Base-by-base conservation (phyloP, 306 rosid species). In the Cicer bijugum region DNA sequence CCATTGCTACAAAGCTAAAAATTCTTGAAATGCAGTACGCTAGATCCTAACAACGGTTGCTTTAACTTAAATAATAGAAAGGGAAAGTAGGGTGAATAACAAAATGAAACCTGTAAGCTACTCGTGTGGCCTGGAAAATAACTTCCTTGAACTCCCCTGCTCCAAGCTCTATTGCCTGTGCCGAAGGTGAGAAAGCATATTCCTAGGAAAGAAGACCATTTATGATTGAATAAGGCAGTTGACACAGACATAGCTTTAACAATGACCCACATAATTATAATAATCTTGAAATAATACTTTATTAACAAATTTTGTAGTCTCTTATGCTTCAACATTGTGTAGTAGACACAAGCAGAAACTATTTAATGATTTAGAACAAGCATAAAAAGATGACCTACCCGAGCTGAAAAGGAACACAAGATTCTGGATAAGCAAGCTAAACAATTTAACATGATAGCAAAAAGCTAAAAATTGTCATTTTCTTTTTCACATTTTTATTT, bases 81-180 rank as follows among this genome's bases (percentile, higher is more conserved):
- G 17, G 37, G 50, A 0, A 60, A 53, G 55, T 52, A 55, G 61
- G n/a, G 3, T 58, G 69, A 81, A 58, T 50, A 28, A 84, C 47
- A 73, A 66, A 78, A 80, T 33, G 61, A 79, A 74, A 86, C 99
- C 99, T 91, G 99, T 91, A 91, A 78, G 99, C 99, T 82, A 94
- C 99, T 5, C 96, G 97, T 0, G 90, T 87, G 78, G 99, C 99
- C 78, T 86, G 91, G 77, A 94, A 94, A 83, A 69, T 78, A 42
- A 90, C 93, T 90, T 91, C 96, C 78, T 33, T 86, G 59, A 87
- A 87, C 80, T 89, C 99, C 75, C 99, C 97, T 48, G 95, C 87
- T 66, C 87, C 97, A 81, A 94, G 96, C 77, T 94, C 99, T 75
- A 91, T 88, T 6, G 99, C 88, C 88, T 86, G 91, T 57, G 96